Evolutionary conservation across 1,284 basidiomycete species (phyloP), one percentile per base, ranked within the genome.

Genomic region (Volvariella surrecta): DNA sequence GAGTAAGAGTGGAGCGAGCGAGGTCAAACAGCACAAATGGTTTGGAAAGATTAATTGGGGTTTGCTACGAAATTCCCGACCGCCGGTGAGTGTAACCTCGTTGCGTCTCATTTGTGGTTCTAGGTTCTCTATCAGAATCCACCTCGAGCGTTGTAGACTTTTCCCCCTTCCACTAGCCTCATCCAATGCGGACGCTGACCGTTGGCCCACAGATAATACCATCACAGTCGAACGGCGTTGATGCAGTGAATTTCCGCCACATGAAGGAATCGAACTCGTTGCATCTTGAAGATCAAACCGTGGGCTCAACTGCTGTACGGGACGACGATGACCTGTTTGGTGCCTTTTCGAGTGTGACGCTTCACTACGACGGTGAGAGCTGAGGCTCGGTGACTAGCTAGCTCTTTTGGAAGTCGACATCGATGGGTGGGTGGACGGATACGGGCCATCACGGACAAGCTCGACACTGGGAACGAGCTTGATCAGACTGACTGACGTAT

Each of bases 1-100:
- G 38, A 91, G 89, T 62, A 82, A 79, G 61, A 91, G 85, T 49
- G 96, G 96, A 32, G 96, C 96, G 38, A 94, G 90, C 55, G 96
- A 99, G 65, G 93, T 99, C 56, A 99, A 99, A 71, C 86, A 90
- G 54, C 94, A 98, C 75, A 96, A 93, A 63, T 99, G 96, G 96
- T 99, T 99, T 68, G 70, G 74, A 20, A 89, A 89, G 58, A 82
- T 96, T 60, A 95, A 91, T 64, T 99, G 95, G 96, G 96, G 95
- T 19, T 71, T 99, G 50, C 66, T 99, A 59, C 77, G 96, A 52
- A 88, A 99, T 67, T 85, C 82, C 56, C 84, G 83, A 55, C 96
- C 95, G 45, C 95, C 96, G 61, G 93, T 92, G 63, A 56, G 83
- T 76, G 22, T 43, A 28, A 40, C 46, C 42, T 39, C 31, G 32